These are phyloP conservation scores for Phytomonas sp. DNA, from an alignment of 208 protist species.

Conservation along the genomic window DNA sequence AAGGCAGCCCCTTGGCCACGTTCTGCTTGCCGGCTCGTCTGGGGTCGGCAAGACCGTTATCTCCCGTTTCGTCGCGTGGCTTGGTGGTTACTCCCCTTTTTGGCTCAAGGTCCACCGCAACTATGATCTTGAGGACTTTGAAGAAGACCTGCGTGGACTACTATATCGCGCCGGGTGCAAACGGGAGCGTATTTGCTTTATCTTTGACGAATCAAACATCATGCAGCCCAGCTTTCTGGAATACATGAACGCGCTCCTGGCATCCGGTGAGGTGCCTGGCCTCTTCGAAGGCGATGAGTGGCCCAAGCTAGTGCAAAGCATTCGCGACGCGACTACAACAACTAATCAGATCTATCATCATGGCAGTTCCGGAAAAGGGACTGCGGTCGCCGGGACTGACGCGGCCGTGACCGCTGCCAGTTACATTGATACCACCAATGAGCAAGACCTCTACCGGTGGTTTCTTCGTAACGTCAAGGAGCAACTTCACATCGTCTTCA, in stretches of 20 bases:
- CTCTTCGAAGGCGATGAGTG: conserved; percentile 99
- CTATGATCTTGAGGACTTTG: conserved; percentile 97
- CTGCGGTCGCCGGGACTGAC: background rate
- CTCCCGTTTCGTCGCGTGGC: conserved; percentile 97
- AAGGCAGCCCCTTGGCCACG: conserved; percentile 95
- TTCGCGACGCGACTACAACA: conserved; percentile 40
- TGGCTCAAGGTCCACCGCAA: conserved; percentile 95
- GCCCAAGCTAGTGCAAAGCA: conserved; percentile 90
- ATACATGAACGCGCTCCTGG: conserved; percentile 99
- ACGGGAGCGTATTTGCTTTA: conserved; percentile 97
- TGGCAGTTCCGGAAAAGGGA: background rate
- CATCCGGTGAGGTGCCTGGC: conserved; percentile 97
- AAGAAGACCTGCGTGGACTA: conserved; percentile 95
- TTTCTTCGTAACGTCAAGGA: conserved; percentile 94
- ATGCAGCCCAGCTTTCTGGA: conserved; percentile 98
- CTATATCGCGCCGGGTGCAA: conserved; percentile 94
- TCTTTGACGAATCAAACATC: conserved; percentile 99
- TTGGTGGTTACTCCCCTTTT: conserved; percentile 94
- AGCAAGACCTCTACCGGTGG: conserved; percentile 95
- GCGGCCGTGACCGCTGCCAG: conserved; percentile 14
- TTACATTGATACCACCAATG: conserved; percentile 69
- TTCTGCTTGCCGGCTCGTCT: conserved; percentile 94
- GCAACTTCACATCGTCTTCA: conserved; percentile 99
- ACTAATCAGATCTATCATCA: conserved; percentile 12
- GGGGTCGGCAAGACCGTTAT: conserved; percentile 98